Conservation (phyloP, 768 basidiomycete species). For the Asterophora parasitica region DNA sequence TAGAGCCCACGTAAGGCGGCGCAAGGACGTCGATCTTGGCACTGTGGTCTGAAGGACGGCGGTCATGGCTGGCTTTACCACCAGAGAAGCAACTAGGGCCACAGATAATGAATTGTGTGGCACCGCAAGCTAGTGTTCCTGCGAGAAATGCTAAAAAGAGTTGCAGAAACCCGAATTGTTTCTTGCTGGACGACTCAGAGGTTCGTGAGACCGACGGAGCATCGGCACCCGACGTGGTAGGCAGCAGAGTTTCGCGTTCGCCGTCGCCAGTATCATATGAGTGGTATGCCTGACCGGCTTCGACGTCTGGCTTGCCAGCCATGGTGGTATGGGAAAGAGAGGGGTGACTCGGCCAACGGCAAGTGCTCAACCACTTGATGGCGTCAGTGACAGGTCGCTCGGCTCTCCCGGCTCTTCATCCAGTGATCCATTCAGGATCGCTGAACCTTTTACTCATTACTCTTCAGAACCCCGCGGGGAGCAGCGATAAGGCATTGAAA, state of each 20-base stretch:
- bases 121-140: constrained; percentile 46
- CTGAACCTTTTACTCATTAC: too few relatives aligned
- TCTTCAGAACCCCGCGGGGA: too few relatives aligned
- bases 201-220: constrained; percentile 5
- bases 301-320: constrained; percentile 18
- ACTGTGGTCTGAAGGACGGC: not conserved
- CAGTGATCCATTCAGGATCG: too few relatives aligned
- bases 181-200: constrained; percentile 14
- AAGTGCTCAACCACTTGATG: not conserved
- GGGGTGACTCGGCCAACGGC: too few relatives aligned
- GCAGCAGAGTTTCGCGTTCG: constrained; percentile 36
- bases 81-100: constrained; percentile 34
- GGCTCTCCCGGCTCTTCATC: not conserved
- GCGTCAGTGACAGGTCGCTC: not conserved
- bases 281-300: constrained; percentile 15
- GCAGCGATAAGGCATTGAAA: too few relatives aligned
- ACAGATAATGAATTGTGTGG: constrained; percentile 46
- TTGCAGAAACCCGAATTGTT: constrained; percentile 32
- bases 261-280: constrained; percentile 15
- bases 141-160: constrained; percentile 47
- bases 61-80: constrained; percentile 5
- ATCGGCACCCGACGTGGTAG: constrained; percentile 13
- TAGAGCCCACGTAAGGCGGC: constrained; percentile 68
- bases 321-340: constrained; percentile 6
- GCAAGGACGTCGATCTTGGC: constrained; percentile 34